Evolutionary conservation across 371 early-diverging fungal species (phyloP).

Genomic region (Syncephalastrum contaminatum): DNA sequence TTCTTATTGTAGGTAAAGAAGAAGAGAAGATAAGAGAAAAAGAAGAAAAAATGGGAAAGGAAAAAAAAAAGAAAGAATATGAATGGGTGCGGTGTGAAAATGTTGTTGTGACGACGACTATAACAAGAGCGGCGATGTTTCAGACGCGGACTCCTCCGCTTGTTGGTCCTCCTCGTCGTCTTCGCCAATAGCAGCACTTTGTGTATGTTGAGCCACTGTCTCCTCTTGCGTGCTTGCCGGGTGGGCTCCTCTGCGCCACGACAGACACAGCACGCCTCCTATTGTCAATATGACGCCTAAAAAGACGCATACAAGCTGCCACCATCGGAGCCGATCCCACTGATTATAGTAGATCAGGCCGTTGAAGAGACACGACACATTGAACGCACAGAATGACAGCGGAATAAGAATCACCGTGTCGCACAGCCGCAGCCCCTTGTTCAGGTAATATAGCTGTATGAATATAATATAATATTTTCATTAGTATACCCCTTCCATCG

Average conservation of each 20-base stretch:
- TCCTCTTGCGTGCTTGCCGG: constrained; percentile 11
- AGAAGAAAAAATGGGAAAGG: too few species aligned
- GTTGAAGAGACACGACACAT: constrained; percentile 75
- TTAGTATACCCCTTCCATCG: background rate
- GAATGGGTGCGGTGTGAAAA: too few species aligned
- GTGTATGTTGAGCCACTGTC: constrained; percentile 6
- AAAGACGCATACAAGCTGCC: constrained; percentile 65
- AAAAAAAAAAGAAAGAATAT: too few species aligned
- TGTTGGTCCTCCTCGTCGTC: too few species aligned
- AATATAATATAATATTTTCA: background rate
- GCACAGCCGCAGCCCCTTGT: constrained; percentile 72
- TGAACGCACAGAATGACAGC: constrained; percentile 75
- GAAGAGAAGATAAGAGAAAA: too few species aligned
- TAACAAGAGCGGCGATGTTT: too few species aligned
- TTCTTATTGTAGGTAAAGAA: too few species aligned
- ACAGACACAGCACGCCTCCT: constrained; percentile 66
- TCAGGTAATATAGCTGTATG: constrained; percentile 71
- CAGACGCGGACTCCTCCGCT: too few species aligned
- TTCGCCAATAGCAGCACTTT: background rate
- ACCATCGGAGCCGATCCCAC: constrained; percentile 62
- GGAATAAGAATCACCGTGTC: constrained; percentile 83
- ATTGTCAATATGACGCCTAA: constrained; percentile 63
- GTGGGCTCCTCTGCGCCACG: constrained; percentile 38
- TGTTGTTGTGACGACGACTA: too few species aligned
- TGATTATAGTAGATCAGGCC: constrained; percentile 83